Conservation (phyloP, 2,329 filamentous ascomycete genomes). For the Knoxdaviesia capensis region DNA sequence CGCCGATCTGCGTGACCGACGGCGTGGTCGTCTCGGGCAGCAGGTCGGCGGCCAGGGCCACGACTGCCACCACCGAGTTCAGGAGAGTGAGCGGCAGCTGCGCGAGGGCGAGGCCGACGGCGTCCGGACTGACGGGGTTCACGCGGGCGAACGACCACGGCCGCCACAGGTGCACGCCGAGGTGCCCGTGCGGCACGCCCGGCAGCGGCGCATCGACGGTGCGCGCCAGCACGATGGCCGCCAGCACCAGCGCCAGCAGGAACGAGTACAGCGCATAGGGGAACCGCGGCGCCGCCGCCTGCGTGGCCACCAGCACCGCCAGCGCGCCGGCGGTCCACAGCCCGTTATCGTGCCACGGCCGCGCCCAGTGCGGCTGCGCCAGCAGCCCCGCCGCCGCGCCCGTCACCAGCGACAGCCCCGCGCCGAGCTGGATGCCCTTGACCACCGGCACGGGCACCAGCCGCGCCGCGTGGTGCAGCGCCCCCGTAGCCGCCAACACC, state of each 20-base stretch:
- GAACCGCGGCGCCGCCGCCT: slow-evolving; percentile 38
- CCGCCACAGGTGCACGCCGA: slow-evolving; percentile 10
- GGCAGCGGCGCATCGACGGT: slow-evolving; percentile 8
- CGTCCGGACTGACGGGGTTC: slow-evolving; percentile 6
- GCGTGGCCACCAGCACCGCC: slow-evolving; percentile 46
- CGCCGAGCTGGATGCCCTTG: slow-evolving; percentile 87
- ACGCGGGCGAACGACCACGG: slow-evolving; percentile 22
- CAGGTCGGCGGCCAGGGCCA: slow-evolving; percentile 58
- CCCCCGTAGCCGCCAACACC: slow-evolving; percentile 57
- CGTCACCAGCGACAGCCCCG: slow-evolving; percentile 64
- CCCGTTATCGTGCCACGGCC: slow-evolving; percentile 55
- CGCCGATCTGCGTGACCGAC: slow-evolving; percentile 54
- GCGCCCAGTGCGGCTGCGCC: slow-evolving; percentile 45
- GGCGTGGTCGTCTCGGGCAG: slow-evolving; percentile 48
- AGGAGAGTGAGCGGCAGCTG: slow-evolving; percentile 82
- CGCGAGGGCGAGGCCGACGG: slow-evolving; percentile 47
- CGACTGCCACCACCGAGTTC: slow-evolving; percentile 81
- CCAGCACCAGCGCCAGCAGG: slow-evolving; percentile 44
- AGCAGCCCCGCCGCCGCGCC: slow-evolving; percentile 54
- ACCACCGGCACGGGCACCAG: slow-evolving; percentile 71
- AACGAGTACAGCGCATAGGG: slow-evolving; percentile 68
- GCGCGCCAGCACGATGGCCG: slow-evolving; percentile 19
- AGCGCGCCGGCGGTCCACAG: slow-evolving; percentile 62
- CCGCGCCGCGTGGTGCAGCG: slow-evolving; percentile 54
- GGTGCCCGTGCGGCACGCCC: slow-evolving; percentile 27